Base-by-base conservation (phyloP, 352 stramenopile species). In the Globisporangium canariense region DNA sequence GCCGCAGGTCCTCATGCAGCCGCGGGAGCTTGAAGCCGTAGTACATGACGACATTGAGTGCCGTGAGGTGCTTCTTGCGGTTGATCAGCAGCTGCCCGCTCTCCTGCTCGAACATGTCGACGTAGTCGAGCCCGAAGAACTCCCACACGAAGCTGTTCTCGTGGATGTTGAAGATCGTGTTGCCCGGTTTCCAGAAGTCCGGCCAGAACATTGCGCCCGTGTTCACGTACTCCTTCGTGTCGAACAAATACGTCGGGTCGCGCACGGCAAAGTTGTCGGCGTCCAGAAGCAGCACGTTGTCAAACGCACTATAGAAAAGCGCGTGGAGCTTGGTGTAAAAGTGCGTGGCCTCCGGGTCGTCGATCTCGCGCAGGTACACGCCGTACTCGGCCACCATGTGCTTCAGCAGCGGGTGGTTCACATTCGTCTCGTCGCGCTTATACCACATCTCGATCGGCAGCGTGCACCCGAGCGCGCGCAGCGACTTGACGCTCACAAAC, bases 381-480 rank as follows among this genome's bases (percentile, higher is more conserved):
- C 64, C 62, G 46, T 74, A 72, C 46, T 81, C 67, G 11, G 67
- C 46, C 40, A 76, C 63, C 67, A 88, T 74, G 5, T 71, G 51
- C 43, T 69, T 65, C 52, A 86, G 45, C 25, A 86, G 67, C n/a
- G 69, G 67, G 49, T 80, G 74, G 25, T 73, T n/a, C 3, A 69
- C 59, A 14, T 75, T 68, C 14, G 68, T 78, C 58, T 85, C 75
- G 16, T 64, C 75, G 11, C 61, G 70, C 30, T 72, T 77, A 62
- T 79, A 80, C 76, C 75, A 82, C 57, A 86, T 77, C n/a, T 88
- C 81, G 51, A 90, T 81, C 0, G 78, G 78, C 55, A 90, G 52
- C 22, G 60, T 75, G 57, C 74, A 87, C 2, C 75, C 76, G 36
- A 83, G 63, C 13, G 65, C 32, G 4, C 80, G 78, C 49, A 90